phyloP scores from a whole-genome alignment of 768 basidiomycete species.

The Boletus rufocinnamomeus region DNA sequence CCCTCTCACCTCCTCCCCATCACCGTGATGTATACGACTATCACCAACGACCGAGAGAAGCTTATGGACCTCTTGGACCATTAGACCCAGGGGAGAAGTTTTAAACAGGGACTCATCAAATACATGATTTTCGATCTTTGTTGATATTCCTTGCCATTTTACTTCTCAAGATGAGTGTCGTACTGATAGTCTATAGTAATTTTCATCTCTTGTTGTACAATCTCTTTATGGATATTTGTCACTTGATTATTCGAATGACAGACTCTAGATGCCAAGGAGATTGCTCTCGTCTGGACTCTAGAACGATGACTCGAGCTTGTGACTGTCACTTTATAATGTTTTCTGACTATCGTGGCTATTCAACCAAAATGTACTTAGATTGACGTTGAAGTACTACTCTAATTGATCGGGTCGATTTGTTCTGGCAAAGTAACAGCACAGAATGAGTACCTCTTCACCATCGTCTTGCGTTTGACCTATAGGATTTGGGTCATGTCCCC shows the following conservation, averaged over 20 bases:
- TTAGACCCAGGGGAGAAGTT: constrained; percentile 60
- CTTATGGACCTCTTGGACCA: constrained; percentile 58
- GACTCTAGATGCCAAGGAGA: not conserved
- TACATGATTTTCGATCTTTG: constrained; percentile 33
- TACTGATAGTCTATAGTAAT: constrained; percentile 7
- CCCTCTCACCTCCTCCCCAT: constrained; percentile 33
- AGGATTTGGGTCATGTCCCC: constrained; percentile 2
- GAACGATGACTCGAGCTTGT: not conserved
- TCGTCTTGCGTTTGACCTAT: constrained; percentile 12
- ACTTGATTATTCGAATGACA: not conserved
- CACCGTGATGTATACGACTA: constrained; percentile 37
- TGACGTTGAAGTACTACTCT: not conserved
- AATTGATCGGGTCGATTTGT: constrained; percentile 15
- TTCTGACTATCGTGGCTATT: not conserved
- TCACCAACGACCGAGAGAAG: constrained; percentile 36
- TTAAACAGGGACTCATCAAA: constrained; percentile 35
- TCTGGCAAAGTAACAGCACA: constrained; percentile 32
- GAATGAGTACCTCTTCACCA: constrained; percentile 21
- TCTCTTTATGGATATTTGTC: constrained; percentile 4
- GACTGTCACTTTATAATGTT: not conserved
- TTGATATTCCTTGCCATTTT: constrained; percentile 13
- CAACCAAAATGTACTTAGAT: constrained; percentile 2
- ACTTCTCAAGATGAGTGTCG: not conserved
- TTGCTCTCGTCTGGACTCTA: not conserved
- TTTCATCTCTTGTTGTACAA: constrained; percentile 18